These are phyloP conservation scores for Chlamydomonas reinhardtii DNA, from an alignment of 163 green algal genomes.

Conservation along the genomic window DNA sequence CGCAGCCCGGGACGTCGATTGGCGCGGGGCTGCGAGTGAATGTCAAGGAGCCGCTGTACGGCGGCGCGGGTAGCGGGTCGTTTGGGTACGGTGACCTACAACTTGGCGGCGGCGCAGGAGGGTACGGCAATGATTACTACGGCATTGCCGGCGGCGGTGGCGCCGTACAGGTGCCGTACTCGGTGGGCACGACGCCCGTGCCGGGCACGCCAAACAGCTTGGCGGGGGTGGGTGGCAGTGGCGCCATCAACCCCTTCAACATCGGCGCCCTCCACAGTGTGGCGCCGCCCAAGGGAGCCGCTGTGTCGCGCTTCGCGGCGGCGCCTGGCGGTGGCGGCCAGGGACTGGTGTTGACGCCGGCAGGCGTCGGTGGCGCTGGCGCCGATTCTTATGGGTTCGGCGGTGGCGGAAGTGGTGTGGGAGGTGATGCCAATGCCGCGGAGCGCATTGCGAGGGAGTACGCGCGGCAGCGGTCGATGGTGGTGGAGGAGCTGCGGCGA, in stretches of 20 bases:
- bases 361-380: slow-evolving; percentile 4
- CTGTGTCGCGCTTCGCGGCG: neutral
- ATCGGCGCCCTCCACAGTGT: slow-evolving; percentile 27
- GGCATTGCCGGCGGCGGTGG: too few species aligned
- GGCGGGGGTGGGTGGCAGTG: neutral
- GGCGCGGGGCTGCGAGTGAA: slow-evolving; percentile 29
- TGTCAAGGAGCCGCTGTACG: slow-evolving; percentile 22
- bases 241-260: slow-evolving; percentile 39
- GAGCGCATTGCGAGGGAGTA: slow-evolving; percentile 66
- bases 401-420: neutral
- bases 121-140: too few species aligned
- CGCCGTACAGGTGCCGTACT: too few species aligned
- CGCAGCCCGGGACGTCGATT: slow-evolving; percentile 6
- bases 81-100: slow-evolving; percentile 31
- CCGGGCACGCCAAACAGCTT: neutral
- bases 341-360: neutral
- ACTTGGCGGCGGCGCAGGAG: neutral
- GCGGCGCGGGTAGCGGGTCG: neutral
- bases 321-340: neutral
- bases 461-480: slow-evolving; percentile 49
- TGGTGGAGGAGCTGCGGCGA: slow-evolving; percentile 66
- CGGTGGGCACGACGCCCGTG: too few species aligned
- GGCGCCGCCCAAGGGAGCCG: slow-evolving; percentile 10
- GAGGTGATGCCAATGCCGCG: slow-evolving; percentile 21
- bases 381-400: neutral